phyloP scores from a whole-genome alignment of 768 basidiomycete genomes.

The Austroboletus eburneus region DNA sequence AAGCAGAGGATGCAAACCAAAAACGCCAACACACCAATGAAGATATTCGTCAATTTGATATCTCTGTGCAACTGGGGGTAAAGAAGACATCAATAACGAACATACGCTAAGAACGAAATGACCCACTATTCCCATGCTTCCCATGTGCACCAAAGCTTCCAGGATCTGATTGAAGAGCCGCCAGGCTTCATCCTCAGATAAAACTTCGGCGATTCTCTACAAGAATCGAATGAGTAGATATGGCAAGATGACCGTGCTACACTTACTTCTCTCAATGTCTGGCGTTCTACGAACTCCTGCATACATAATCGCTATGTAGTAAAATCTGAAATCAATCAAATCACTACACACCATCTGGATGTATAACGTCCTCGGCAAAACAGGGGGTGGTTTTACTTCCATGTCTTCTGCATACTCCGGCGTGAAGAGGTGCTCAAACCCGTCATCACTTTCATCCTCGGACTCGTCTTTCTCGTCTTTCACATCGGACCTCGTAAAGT shows the following conservation, averaged over 20 bases:
- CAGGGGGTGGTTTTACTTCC: conserved; percentile 27
- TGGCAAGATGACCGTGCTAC: background rate
- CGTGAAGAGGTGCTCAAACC: conserved; percentile 33
- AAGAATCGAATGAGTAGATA: background rate
- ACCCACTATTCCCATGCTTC: conserved; percentile 77
- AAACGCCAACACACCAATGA: conserved; percentile 62
- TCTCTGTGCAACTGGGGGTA: conserved; percentile 67
- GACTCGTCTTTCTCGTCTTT: conserved; percentile 39
- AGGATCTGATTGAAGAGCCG: conserved; percentile 84
- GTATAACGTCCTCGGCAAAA: conserved; percentile 62
- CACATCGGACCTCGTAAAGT: conserved; percentile 56
- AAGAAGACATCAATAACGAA: conserved; percentile 20
- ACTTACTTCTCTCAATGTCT: conserved; percentile 79
- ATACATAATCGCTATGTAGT: background rate
- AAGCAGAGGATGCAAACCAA: background rate
- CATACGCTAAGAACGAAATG: background rate
- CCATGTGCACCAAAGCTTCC: conserved; percentile 88
- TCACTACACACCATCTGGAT: conserved; percentile 81
- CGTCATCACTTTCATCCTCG: conserved; percentile 38
- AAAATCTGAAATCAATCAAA: background rate
- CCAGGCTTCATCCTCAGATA: conserved; percentile 87
- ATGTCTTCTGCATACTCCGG: conserved; percentile 33
- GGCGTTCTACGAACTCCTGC: conserved; percentile 86
- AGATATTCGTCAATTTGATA: conserved; percentile 91
- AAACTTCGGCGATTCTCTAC: conserved; percentile 72